These are phyloP conservation scores for Alternaria sp. DNA, from an alignment of 2,329 filamentous ascomycete species.

Conservation along the genomic window DNA sequence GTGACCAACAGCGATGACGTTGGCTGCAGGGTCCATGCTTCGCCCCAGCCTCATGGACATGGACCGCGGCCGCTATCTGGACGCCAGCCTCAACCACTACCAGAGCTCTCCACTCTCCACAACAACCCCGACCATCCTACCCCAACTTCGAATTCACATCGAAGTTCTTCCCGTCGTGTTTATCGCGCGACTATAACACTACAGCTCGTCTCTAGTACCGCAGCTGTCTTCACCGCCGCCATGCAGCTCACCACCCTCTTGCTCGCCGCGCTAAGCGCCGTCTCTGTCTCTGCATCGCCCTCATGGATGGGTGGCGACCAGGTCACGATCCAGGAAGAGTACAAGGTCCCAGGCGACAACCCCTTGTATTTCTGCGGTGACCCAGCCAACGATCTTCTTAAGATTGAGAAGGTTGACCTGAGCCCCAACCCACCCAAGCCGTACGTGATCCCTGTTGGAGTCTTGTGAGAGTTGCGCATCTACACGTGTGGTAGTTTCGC, in stretches of 20 bases:
- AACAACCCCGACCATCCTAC: conserved; percentile 2
- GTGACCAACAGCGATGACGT: conserved; percentile 19
- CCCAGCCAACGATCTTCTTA: conserved; percentile 74
- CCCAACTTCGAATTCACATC: conserved; percentile 3
- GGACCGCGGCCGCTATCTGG: conserved; percentile 11
- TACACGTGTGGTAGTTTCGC: background rate
- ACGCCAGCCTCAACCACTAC: conserved; percentile 17
- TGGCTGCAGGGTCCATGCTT: conserved; percentile 17
- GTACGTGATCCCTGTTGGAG: conserved; percentile 66
- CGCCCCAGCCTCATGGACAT: conserved; percentile 14
- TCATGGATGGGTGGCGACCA: conserved; percentile 56
- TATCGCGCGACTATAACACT: background rate
- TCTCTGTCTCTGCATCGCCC: conserved; percentile 51
- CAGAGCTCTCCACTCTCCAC: conserved; percentile 15
- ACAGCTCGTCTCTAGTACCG: background rate
- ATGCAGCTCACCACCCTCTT: conserved; percentile 52
- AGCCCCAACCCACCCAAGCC: conserved; percentile 84
- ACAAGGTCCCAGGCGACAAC: conserved; percentile 82
- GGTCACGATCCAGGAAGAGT: conserved; percentile 60
- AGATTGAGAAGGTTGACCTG: conserved; percentile 82
- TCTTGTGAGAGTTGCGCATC: background rate
- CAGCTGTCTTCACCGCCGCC: conserved; percentile 13
- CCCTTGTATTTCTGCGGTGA: conserved; percentile 82
- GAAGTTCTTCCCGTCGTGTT: background rate
- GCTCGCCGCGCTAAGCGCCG: conserved; percentile 55